These are phyloP conservation scores for Rhododendron griersonianum DNA, from an alignment of 148 eudicot species.

Conservation along the genomic window DNA sequence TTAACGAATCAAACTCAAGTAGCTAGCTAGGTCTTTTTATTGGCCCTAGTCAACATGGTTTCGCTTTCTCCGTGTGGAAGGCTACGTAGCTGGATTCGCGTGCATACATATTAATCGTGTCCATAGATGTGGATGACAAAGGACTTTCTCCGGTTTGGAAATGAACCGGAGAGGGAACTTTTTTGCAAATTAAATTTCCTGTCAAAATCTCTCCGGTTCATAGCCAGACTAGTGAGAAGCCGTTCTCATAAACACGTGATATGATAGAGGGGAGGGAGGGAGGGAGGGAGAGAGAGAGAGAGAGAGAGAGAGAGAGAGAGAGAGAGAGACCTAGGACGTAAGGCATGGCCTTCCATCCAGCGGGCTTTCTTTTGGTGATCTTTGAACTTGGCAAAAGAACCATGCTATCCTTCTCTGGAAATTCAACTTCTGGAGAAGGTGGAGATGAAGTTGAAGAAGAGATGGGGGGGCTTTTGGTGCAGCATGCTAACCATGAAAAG, in stretches of 20 bases:
- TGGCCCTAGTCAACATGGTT: neutral
- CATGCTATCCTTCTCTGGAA: neutral
- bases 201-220: neutral
- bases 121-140: neutral
- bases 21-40: neutral
- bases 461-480: slow-evolving; percentile 2
- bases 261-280: neutral
- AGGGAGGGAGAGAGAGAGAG: neutral
- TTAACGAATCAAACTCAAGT: neutral
- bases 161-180: neutral
- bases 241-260: neutral
- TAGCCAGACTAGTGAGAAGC: neutral
- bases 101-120: neutral
- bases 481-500: slow-evolving; percentile 12
- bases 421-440: neutral
- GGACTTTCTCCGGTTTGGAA: neutral
- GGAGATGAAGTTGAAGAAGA: slow-evolving; percentile 3
- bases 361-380: slow-evolving; percentile 32
- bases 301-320: neutral
- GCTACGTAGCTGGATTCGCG: neutral
- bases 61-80: neutral
- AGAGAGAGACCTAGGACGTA: slow-evolving; percentile 40
- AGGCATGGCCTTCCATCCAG: slow-evolving; percentile 73
- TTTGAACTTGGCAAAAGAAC: neutral
- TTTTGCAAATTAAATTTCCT: neutral